Conservation (phyloP, 768 basidiomycete genomes). For the Phanerodontia chrysosporium region DNA sequence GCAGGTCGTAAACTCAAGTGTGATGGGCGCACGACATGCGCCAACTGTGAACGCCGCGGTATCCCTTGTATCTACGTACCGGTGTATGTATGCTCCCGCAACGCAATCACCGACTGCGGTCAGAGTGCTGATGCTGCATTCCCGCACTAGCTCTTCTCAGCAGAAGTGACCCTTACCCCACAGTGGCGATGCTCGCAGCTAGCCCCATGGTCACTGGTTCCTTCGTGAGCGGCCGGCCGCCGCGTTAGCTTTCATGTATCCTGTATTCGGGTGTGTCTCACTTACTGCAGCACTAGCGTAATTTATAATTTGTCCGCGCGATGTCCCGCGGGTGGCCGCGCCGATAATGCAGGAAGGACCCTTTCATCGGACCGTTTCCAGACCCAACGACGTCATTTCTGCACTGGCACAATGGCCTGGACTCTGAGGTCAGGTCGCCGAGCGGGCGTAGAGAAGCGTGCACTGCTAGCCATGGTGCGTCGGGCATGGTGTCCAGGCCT, state of each 20-base stretch:
- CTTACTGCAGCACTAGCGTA: neutral
- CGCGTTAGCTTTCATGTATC: neutral
- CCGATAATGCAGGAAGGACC: neutral
- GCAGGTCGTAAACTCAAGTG: conserved; percentile 71
- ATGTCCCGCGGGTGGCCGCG: neutral
- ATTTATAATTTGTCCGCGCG: neutral
- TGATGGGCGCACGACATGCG: conserved; percentile 64
- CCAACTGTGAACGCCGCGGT: conserved; percentile 59
- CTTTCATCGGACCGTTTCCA: neutral
- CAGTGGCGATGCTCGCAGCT: neutral
- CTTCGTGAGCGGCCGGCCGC: neutral
- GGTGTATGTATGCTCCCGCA: conserved; percentile 47
- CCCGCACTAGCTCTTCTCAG: conserved; percentile 12
- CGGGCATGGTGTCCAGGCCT: neutral
- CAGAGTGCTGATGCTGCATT: neutral
- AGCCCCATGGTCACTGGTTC: neutral
- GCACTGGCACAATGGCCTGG: neutral
- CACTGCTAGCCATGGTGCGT: neutral
- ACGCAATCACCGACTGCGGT: neutral
- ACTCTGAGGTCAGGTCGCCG: neutral
- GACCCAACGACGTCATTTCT: neutral
- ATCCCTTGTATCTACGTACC: conserved; percentile 58
- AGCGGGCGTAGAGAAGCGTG: neutral
- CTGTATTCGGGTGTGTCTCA: neutral
- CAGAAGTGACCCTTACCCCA: conserved; percentile 6